Base-by-base conservation (phyloP, 2,329 filamentous ascomycete species). In the Didymella pomorum region DNA sequence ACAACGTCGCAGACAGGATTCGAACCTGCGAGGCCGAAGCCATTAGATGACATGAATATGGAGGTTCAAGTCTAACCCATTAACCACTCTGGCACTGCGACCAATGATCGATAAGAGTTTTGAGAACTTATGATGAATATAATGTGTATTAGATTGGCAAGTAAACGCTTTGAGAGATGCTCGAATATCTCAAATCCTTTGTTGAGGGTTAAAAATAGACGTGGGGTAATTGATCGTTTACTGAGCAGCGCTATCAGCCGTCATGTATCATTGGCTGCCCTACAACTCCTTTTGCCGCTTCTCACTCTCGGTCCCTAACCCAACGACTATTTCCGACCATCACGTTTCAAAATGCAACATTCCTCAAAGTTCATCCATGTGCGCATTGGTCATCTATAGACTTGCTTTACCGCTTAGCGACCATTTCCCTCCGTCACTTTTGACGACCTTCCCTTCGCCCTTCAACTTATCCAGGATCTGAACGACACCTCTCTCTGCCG, bases 381-480 rank as follows among this genome's bases (percentile, higher is more conserved):
- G n/a, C n/a, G 4, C 35, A 10, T 11, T 10, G n/a, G 3, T 11
- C 6, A 8, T 11, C 8, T 71, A 75, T 10, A 77, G 65, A 51
- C 69, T 66, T 41, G 76, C 61, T 61, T 76, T 77, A 21, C 60
- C 64, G 56, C 56, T 70, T 55, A 77, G 50, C n/a, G 59, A 54
- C 77, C 77, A 81, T 20, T 56, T 75, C 42, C 70, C 73, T 43
- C 63, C 71, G 48, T 73, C 71, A 51, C 69, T 65, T 58, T 75
- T 61, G 33, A 72, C 70, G 4, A 90, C 90, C 71, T 83, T 89
- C 2, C 88, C 91, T 68, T 98, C 95, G 12, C 78, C 79, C 73
- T 87, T 80, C 65, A 99, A 79, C 81, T 98, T 98, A 56, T 82
- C 79, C 63, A 99, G 76, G 53, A 98, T 90, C 79, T 94, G 90